A percentile compares a stretch with the other conserved stretches of the same genome.
phyloP scores from a whole-genome alignment of 345 rosid genomes.

The Citrus inodora region DNA sequence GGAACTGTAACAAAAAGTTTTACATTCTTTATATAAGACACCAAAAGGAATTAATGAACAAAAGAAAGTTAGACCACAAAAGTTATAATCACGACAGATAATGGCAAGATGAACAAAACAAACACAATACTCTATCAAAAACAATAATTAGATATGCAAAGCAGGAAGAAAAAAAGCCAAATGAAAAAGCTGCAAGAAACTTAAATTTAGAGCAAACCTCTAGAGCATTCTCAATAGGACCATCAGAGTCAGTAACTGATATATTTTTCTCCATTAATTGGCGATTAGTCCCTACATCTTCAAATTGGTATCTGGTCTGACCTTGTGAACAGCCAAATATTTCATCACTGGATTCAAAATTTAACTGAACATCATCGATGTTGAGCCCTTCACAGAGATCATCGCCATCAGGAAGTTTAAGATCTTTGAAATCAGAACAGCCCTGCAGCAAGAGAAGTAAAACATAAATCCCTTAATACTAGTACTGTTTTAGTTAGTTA shows the following conservation, averaged over 20 bases:
- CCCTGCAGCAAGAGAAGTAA: slow-evolving; percentile 24
- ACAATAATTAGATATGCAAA: not conserved
- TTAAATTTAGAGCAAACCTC: slow-evolving; percentile 36
- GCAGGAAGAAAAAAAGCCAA: not conserved
- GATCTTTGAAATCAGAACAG: slow-evolving; percentile 32
- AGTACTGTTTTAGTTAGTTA: not conserved
- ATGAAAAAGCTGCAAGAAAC: slow-evolving; percentile 2
- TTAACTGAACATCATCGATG: slow-evolving; percentile 47
- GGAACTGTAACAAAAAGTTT: not conserved
- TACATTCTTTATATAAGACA: not conserved
- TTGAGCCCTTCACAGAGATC: slow-evolving; percentile 55
- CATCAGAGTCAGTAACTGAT: slow-evolving; percentile 37
- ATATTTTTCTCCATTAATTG: slow-evolving; percentile 40
- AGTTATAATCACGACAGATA: not conserved
- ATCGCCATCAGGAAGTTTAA: slow-evolving; percentile 43
- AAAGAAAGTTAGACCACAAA: not conserved
- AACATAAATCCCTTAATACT: not conserved
- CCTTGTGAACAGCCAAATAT: slow-evolving; percentile 39
- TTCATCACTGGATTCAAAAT: slow-evolving; percentile 46
- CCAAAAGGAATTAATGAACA: not conserved
- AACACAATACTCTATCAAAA: not conserved
- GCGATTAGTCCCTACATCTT: slow-evolving; percentile 36
- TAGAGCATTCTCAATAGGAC: slow-evolving; percentile 39
- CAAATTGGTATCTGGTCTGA: slow-evolving; percentile 32
- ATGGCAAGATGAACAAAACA: not conserved